Evolutionary conservation across 208 protist species (phyloP).

Genomic region (Trichomonas tenax): DNA sequence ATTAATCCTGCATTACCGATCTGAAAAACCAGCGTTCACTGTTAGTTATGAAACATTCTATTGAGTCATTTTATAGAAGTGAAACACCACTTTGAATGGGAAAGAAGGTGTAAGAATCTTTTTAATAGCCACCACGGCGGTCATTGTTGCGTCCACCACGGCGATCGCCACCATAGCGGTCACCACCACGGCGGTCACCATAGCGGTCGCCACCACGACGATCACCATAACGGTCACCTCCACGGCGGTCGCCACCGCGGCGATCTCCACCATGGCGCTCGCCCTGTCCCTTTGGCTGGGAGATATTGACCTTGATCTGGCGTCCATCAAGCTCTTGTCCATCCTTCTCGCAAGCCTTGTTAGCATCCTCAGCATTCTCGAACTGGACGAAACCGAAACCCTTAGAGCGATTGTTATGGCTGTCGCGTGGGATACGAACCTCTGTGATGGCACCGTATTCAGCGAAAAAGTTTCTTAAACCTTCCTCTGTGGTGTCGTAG

Average conservation of each 20-base stretch:
- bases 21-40: too few species aligned
- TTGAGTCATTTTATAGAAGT: too few species aligned
- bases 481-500: not conserved
- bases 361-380: not conserved
- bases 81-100: slow-evolving; percentile 73
- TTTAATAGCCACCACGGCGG: too few species aligned
- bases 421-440: not conserved
- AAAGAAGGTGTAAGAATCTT: slow-evolving; percentile 69
- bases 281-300: not conserved
- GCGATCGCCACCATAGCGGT: not conserved
- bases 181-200: not conserved
- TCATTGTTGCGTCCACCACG: too few species aligned
- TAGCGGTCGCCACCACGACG: not conserved
- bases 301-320: not conserved
- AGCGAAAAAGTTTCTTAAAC: not conserved
- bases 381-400: slow-evolving; percentile 8
- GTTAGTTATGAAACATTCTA: too few species aligned
- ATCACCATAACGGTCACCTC: not conserved
- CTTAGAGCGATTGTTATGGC: not conserved
- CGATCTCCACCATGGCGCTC: not conserved
- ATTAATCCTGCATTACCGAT: too few species aligned
- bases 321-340: not conserved
- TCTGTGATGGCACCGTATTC: not conserved
- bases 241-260: not conserved
- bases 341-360: not conserved